Percentiles rank a stretch among this genome's conserved stretches.
Conservation (phyloP, 164 flowering plant genomes). For the Nymphaea thermarum region DNA sequence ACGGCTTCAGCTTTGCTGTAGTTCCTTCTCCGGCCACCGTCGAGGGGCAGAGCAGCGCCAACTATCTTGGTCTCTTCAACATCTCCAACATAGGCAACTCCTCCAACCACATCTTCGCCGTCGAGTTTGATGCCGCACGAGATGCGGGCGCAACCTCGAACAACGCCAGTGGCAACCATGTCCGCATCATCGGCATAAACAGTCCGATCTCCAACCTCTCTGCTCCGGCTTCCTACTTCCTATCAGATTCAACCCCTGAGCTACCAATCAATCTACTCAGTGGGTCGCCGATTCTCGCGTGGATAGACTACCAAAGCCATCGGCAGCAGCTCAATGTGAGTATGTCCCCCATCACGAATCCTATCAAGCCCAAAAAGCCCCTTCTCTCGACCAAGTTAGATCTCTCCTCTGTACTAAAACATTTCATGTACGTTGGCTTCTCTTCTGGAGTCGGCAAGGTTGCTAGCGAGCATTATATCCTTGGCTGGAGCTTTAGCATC, state of each 20-base stretch:
- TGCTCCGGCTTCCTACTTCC: conserved; percentile 15
- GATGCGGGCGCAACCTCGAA: conserved; percentile 2
- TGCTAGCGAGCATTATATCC: conserved; percentile 4
- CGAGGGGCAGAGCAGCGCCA: conserved; percentile 12
- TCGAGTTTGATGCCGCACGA: conserved; percentile 40
- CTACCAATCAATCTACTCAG: conserved; percentile 19
- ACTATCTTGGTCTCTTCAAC: conserved; percentile 34
- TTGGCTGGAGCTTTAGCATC: conserved; percentile 12
- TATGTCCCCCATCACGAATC: conserved; percentile 21
- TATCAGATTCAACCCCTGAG: conserved; percentile 1
- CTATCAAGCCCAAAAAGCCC: conserved; percentile 30
- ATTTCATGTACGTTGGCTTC: conserved; percentile 10
- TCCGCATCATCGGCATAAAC: conserved; percentile 30
- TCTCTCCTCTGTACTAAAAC: conserved; percentile 4
- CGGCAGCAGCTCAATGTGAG: conserved; percentile 25
- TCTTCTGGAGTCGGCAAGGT: conserved; percentile 5
- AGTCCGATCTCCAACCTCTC: conserved; percentile 9
- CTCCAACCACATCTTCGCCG: conserved; percentile 26
- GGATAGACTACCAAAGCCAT: conserved; percentile 52
- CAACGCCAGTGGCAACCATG: conserved; percentile 25
- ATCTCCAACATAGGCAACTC: conserved; percentile 5
- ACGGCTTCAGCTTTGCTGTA: conserved; percentile 31
- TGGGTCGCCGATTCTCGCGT: conserved; percentile 30
- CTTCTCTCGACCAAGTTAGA: conserved; percentile 18
- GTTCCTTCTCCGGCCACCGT: conserved; percentile 19